A percentile compares a stretch with the other conserved stretches of the same genome.
Evolutionary conservation across 441 rosid genomes (phyloP).

Genomic region (Pelargonium cotyledonis): DNA sequence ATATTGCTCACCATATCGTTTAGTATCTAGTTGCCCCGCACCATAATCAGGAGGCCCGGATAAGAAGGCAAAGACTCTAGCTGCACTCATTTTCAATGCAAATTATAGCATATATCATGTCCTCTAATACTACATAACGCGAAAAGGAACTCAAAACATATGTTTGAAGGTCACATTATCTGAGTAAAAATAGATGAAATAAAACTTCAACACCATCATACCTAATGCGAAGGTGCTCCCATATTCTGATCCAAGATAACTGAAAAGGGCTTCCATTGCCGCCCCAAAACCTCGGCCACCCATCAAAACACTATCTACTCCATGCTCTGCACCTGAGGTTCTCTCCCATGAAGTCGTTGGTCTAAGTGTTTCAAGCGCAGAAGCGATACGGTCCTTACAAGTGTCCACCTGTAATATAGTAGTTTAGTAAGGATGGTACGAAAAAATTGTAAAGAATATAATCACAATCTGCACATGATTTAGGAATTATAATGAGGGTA

Average conservation of each 20-base stretch:
- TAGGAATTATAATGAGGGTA: not conserved
- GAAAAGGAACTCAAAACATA: constrained; percentile 7
- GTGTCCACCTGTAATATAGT: constrained; percentile 61
- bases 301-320: constrained; percentile 78
- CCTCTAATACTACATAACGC: not conserved
- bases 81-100: constrained; percentile 45
- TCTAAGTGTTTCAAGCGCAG: constrained; percentile 90
- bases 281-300: constrained; percentile 97
- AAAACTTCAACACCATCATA: constrained; percentile 30
- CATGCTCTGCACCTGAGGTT: constrained; percentile 74
- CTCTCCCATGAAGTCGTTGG: constrained; percentile 98
- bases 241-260: constrained; percentile 89
- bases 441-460: not conserved
- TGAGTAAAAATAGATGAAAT: constrained; percentile 5
- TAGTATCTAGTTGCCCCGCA: constrained; percentile 92
- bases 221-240: constrained; percentile 93
- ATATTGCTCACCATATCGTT: constrained; percentile 96
- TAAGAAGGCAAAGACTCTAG: constrained; percentile 84
- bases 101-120: constrained; percentile 13
- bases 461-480: not conserved
- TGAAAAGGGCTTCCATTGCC: constrained; percentile 90
- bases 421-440: constrained; percentile 5
- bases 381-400: constrained; percentile 83
- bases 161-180: not conserved
- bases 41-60: constrained; percentile 99